phyloP scores from a whole-genome alignment of 345 rosid genomes.

The Dipteronia sinensis region DNA sequence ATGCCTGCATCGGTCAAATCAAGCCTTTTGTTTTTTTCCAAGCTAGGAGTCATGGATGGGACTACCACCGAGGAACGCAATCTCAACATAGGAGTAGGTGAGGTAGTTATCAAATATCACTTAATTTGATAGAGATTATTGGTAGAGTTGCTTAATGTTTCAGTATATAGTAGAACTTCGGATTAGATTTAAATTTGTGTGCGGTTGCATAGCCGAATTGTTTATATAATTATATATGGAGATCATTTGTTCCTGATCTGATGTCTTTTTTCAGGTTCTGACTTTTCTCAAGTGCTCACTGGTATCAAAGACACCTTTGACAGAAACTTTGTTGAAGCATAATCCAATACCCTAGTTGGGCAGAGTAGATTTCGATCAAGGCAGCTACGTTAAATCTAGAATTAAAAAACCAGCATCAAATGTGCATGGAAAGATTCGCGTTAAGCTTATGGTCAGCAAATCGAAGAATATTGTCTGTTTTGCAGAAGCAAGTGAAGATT shows the following conservation, averaged over 20 bases:
- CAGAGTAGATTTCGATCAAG: neutral
- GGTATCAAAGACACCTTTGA: conserved; percentile 25
- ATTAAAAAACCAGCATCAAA: neutral
- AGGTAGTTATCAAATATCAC: no score
- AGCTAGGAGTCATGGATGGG: conserved; percentile 16
- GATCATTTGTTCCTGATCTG: neutral
- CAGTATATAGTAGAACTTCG: no score
- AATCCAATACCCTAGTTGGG: neutral
- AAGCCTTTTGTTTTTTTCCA: conserved; percentile 18
- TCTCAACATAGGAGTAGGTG: neutral
- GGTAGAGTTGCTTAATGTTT: no score
- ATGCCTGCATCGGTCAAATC: conserved; percentile 15
- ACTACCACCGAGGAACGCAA: conserved; percentile 15
- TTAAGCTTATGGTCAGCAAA: conserved; percentile 28
- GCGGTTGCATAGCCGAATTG: no score
- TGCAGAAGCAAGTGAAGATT: conserved; percentile 30
- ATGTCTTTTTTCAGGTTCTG: conserved; percentile 24
- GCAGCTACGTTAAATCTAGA: neutral
- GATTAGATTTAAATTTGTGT: no score
- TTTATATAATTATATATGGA: no score
- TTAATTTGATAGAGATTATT: no score
- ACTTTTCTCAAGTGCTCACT: conserved; percentile 21
- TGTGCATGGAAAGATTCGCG: conserved; percentile 7
- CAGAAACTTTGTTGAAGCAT: conserved; percentile 19
- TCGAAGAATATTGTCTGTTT: conserved; percentile 23